Evolutionary conservation across 2,329 filamentous ascomycete genomes (phyloP), one percentile per base, ranked within the genome.

Genomic region (Pseudocercospora cruenta): DNA sequence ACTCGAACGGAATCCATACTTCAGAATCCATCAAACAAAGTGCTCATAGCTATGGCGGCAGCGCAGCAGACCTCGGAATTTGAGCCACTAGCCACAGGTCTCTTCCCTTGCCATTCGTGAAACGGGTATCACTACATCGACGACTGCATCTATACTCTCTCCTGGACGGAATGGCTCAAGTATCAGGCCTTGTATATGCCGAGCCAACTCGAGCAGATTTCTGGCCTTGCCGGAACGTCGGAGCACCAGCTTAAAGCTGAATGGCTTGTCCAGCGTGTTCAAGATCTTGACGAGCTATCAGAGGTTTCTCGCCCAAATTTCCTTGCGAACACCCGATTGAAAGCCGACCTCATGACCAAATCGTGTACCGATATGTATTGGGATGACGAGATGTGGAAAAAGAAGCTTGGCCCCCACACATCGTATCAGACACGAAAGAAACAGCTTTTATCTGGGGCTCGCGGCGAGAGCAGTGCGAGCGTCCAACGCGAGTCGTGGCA

Each of bases 111-210:
- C 54, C 12, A 10, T 4, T 58, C 61, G 14, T 63, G 53, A 21
- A 45, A 39, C 24, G 45, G 53, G 2, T 63, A 49, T n/a, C 61
- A 63, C 31, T 63, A 63, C 47, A 33, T 51, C 24, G 22, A 54
- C 1, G 16, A 58, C 12, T 63, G 60, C 28, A 58, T 63, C 9
- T 63, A 63, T n/a, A 58, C 24, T 28, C 26, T 63, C 2, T 36
- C 53, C n/a, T 63, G 36, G 61, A 47, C 61, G 12, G 36, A 57
- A 31, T 63, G 61, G 53, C 54, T 63, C 12, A 39, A 63, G 19
- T 63, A 63, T 24, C 61, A 58, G 10, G 39, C 39, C 1, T 26
- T n/a, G 4, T 28, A 63, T 28, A 63, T 63, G 60, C 60, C 60
- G 22, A 63, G 49, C 60, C 49, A 63, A 21, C 33, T 54, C 21